A percentile compares a stretch with the other conserved stretches of the same genome.
Evolutionary conservation across 2,329 filamentous ascomycete genomes (phyloP).

Genomic region (Beauveria australis): DNA sequence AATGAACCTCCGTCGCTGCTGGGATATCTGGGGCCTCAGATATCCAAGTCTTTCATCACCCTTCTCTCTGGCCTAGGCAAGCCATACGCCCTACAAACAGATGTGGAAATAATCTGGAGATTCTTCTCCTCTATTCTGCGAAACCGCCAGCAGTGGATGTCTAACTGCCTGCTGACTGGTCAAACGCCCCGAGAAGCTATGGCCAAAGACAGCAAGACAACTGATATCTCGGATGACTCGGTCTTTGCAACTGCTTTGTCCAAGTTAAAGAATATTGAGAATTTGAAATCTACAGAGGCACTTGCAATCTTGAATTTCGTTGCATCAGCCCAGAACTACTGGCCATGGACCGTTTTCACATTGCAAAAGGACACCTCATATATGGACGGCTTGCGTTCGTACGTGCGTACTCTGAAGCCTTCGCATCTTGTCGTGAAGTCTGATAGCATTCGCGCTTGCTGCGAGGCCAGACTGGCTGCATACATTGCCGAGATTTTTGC

Average conservation of each 20-base stretch:
- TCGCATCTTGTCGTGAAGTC: slow-evolving; percentile 44
- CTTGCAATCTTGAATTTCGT: slow-evolving; percentile 80
- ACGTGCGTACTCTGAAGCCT: slow-evolving; percentile 52
- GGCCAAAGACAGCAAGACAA: slow-evolving; percentile 44
- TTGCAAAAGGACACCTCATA: slow-evolving; percentile 67
- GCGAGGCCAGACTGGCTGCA: slow-evolving; percentile 65
- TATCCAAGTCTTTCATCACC: slow-evolving; percentile 76
- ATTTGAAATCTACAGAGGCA: slow-evolving; percentile 56
- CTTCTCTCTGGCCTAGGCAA: slow-evolving; percentile 69
- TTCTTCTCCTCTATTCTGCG: slow-evolving; percentile 80
- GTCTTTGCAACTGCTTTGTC: slow-evolving; percentile 69
- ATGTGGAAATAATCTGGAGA: slow-evolving; percentile 68
- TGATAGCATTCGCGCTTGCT: slow-evolving; percentile 48
- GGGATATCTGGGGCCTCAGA: slow-evolving; percentile 74
- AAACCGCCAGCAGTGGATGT: slow-evolving; percentile 92
- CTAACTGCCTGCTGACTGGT: slow-evolving; percentile 84
- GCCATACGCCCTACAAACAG: slow-evolving; percentile 57
- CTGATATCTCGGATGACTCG: slow-evolving; percentile 46
- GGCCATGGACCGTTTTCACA: slow-evolving; percentile 86
- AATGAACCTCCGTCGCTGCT: slow-evolving; percentile 90
- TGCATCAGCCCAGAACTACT: slow-evolving; percentile 81
- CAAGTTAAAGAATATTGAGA: slow-evolving; percentile 56
- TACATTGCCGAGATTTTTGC: slow-evolving; percentile 81
- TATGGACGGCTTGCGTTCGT: slow-evolving; percentile 62
- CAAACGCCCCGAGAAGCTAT: slow-evolving; percentile 72